phyloP scores from a whole-genome alignment of 805 yeast species.

The Pichia scutulata region DNA sequence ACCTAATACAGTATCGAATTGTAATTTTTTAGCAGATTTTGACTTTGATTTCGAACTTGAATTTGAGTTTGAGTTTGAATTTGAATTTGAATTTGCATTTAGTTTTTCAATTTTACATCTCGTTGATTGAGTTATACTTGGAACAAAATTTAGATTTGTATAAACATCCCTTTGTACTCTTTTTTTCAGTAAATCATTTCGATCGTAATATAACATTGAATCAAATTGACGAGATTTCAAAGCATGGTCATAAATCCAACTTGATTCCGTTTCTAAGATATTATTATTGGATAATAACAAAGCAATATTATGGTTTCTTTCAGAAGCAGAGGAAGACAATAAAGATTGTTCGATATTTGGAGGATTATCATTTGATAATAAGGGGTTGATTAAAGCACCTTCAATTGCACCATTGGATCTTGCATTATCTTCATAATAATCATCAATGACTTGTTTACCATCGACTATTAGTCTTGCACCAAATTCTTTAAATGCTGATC shows the following conservation, averaged over 20 bases:
- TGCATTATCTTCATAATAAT: slow-evolving; percentile 69
- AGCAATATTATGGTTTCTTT: slow-evolving; percentile 7
- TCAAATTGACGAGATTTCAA: slow-evolving; percentile 70
- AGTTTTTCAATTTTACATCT: slow-evolving; percentile 13
- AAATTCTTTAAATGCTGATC: slow-evolving; percentile 83
- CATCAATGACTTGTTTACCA: slow-evolving; percentile 78
- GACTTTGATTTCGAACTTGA: neutral
- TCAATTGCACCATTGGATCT: slow-evolving; percentile 52
- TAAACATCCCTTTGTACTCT: slow-evolving; percentile 72
- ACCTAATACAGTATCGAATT: slow-evolving; percentile 39
- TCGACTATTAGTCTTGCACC: slow-evolving; percentile 78
- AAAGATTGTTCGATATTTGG: slow-evolving; percentile 6
- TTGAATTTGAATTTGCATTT: slow-evolving; percentile 18
- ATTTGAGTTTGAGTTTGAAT: slow-evolving; percentile 19
- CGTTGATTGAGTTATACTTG: slow-evolving; percentile 66
- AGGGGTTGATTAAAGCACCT: slow-evolving; percentile 42
- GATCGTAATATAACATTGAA: slow-evolving; percentile 47
- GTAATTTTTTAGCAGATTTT: slow-evolving; percentile 26
- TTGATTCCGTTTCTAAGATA: slow-evolving; percentile 16
- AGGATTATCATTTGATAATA: slow-evolving; percentile 20
- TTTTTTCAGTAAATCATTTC: slow-evolving; percentile 40
- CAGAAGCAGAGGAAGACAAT: neutral
- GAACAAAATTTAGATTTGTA: slow-evolving; percentile 74
- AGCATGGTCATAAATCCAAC: slow-evolving; percentile 81
- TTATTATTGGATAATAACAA: slow-evolving; percentile 4